Base-by-base conservation (phyloP, 2,329 filamentous ascomycete genomes). In the Sporothrix globosa region DNA sequence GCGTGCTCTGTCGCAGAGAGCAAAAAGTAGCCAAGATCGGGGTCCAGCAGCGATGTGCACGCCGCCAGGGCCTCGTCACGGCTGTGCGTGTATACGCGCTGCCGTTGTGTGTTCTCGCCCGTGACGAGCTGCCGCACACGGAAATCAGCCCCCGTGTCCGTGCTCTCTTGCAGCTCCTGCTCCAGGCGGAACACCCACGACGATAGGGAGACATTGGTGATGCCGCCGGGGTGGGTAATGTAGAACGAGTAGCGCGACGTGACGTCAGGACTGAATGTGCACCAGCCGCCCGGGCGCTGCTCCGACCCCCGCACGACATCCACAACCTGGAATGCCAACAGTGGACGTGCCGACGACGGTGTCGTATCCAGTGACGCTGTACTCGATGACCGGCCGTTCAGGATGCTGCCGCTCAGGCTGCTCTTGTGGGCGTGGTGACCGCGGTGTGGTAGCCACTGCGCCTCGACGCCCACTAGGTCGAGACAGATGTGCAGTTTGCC, bases 131-230 rank as follows among this genome's bases (percentile, higher is more conserved):
- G 81, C 52, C 87, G 85, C 63, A 90, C 83, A 73, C 88, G 82
- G 76, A 90, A 89, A 71, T 90, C 87, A 1, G 85, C 84, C 3
- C 88, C 88, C 2, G 85, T 83, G 71, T 87, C 83, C 1, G 85
- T 84, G 69, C 86, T 84, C 13, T 82, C 84, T 69, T 82, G 81
- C 19, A 90, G 80, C 78, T 90, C 88, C 65, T 84, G 83, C 76
- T 90, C 88, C 0, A 90, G 81, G 2, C 87, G 83, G 77, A 88
- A 90, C 4, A 90, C 84, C 88, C 88, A 90, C 1, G 87, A 83
- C 1, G 85, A 80, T 46, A 90, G 80, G 1, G 87, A 90, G 14
- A 90, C 79, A 71, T 84, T 86, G 0, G 85, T 88, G 74, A 90
- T 86, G 71, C 85, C 87, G 5, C 84, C 85, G 52, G 87, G 83